These are phyloP conservation scores for Penicillium bovifimosum DNA, from an alignment of 495 filamentous ascomycete species.

Conservation along the genomic window DNA sequence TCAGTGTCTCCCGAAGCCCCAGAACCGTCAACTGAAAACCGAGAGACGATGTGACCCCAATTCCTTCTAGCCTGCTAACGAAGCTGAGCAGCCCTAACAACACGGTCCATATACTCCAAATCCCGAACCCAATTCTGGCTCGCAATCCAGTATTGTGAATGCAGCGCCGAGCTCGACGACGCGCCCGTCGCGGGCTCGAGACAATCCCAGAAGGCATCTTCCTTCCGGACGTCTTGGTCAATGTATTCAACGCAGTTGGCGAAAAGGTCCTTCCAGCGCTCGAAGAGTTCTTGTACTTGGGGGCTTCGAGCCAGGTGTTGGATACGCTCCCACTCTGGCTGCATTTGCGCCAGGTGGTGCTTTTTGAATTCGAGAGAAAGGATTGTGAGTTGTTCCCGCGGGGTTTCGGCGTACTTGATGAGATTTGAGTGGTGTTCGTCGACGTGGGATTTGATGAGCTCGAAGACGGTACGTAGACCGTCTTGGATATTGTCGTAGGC, in stretches of 20 bases:
- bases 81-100: not conserved
- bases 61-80: not conserved
- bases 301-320: not conserved
- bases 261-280: not conserved
- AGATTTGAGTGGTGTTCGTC: not conserved
- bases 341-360: not conserved
- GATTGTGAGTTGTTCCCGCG: not conserved
- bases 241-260: not conserved
- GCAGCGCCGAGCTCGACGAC: not conserved
- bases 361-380: not conserved
- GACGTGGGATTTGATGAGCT: not conserved
- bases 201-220: not conserved
- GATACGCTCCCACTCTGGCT: not conserved
- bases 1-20: not conserved
- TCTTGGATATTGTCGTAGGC: not conserved
- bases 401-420: not conserved
- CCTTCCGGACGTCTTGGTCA: not conserved
- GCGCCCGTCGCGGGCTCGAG: not conserved
- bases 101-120: not conserved
- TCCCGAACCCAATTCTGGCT: not conserved
- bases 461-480: not conserved
- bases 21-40: no score
- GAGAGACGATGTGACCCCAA: not conserved
- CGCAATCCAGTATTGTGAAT: not conserved
- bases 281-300: not conserved